Percentiles rank a stretch among this genome's conserved stretches.
These are phyloP conservation scores for Oxyria digyna DNA, from an alignment of 148 eudicot genomes.

Conservation along the genomic window DNA sequence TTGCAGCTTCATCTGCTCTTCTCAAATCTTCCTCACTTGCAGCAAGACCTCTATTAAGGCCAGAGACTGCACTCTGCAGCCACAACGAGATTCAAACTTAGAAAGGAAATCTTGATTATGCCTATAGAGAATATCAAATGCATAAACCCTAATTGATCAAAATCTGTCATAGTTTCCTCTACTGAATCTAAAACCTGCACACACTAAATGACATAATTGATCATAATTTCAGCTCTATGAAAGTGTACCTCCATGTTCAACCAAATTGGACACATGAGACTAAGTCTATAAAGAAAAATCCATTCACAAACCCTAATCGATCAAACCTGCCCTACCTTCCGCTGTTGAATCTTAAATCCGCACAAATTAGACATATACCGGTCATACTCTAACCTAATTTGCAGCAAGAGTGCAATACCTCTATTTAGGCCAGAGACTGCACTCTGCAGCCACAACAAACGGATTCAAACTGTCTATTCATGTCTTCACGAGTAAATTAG, in stretches of 20 bases:
- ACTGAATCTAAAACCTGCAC: background rate
- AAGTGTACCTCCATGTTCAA: too few relatives aligned
- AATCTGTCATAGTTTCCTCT: background rate
- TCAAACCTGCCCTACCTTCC: too few relatives aligned
- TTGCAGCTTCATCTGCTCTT: constrained; percentile 75
- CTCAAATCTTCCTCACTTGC: constrained; percentile 73
- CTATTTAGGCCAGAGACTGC: constrained; percentile 84
- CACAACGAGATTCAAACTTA: background rate
- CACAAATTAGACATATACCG: too few relatives aligned
- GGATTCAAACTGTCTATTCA: background rate
- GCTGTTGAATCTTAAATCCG: too few relatives aligned
- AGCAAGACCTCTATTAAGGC: constrained; percentile 94
- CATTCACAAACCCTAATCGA: too few relatives aligned
- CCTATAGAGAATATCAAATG: background rate
- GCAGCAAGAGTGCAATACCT: constrained; percentile 98
- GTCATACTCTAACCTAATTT: too few relatives aligned
- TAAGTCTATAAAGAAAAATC: too few relatives aligned
- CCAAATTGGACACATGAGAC: too few relatives aligned
- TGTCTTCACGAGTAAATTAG: too few relatives aligned
- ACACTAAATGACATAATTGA: background rate
- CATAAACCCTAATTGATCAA: background rate
- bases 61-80: constrained; percentile 68
- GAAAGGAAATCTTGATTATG: background rate
- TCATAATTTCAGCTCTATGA: background rate
- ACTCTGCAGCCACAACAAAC: constrained; percentile 33